Evolutionary conservation across 768 basidiomycete genomes (phyloP), one percentile per base, ranked within the genome.

Genomic region (Scleroderma bovista): DNA sequence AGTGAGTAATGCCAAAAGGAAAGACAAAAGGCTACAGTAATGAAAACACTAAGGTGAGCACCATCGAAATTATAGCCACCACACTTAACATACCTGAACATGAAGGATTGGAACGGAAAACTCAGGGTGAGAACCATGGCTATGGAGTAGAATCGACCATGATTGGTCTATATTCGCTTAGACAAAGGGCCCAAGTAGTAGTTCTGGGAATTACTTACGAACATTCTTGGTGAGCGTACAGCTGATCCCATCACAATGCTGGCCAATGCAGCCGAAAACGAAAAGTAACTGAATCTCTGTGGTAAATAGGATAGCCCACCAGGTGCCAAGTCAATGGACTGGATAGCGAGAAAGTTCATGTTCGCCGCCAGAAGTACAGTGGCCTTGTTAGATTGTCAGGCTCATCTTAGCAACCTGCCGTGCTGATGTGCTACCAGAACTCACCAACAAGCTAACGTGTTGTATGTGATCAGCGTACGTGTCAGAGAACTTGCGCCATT

Each of bases 301-400:
- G 34, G 13, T 5, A 36, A 13, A 36, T 36, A 36, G n/a, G 34
- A 36, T 15, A n/a, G 12, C 5, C 13, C 34, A 5, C 5, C 12
- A 12, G 34, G 12, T 3, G 34, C n/a, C 5, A 5, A 15, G 34
- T 36, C 34, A 33, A 74, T 68, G 31, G 66, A 63, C 17, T 72
- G 73, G 19, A 81, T 78, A 6, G 76, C 73, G 10, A 81, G 59
- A 56, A 80, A 78, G 0, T 73, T 74, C 1, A 83, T 72, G 48
- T 79, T 78, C 2, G 75, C 75, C 19, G 73, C 73, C 6, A 80
- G 60, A 33, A 81, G 60, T 15, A 80, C 75, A 2, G 75, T 76
- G n/a, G 2, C 69, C 70, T 77, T 80, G 22, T 26, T n/a, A n/a
- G n/a, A n/a, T n/a, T n/a, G n/a, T 36, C 13, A 29, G 9, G 9